Percentiles rank a stretch among this genome's conserved stretches.
Evolutionary conservation across 257 asterid species (phyloP).

Genomic region (Ajuga chamaepitys): DNA sequence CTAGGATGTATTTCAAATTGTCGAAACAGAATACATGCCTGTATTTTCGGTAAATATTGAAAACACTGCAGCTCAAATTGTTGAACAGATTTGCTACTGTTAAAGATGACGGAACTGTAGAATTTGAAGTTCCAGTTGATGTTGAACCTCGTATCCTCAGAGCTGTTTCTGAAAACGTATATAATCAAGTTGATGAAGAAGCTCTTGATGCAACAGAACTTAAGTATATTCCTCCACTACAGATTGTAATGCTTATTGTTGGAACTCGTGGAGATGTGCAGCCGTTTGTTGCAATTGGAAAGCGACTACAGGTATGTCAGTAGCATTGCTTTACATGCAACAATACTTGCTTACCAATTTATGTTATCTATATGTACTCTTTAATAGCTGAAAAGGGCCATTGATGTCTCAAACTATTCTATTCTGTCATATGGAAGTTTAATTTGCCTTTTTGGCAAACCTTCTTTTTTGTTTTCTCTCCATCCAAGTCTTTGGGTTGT

Average conservation of each 20-base stretch:
- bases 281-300: conserved; percentile 94
- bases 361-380: background rate
- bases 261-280: conserved; percentile 98
- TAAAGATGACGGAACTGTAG: conserved; percentile 87
- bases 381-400: background rate
- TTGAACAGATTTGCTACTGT: conserved; percentile 91
- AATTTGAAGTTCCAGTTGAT: conserved; percentile 81
- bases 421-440: background rate
- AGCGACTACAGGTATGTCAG: conserved; percentile 58
- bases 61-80: conserved; percentile 81
- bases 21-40: conserved; percentile 27
- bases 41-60: conserved; percentile 35
- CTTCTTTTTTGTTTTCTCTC: conserved; percentile 3
- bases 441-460: background rate
- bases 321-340: conserved; percentile 11
- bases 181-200: conserved; percentile 47
- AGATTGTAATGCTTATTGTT: conserved; percentile 88
- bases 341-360: background rate
- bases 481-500: background rate
- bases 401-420: background rate
- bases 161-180: conserved; percentile 31
- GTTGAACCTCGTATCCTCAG: conserved; percentile 40
- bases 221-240: conserved; percentile 71
- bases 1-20: conserved; percentile 34
- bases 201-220: conserved; percentile 57